Evolutionary conservation across 768 basidiomycete species (phyloP).

Genomic region (Boletus edulis): DNA sequence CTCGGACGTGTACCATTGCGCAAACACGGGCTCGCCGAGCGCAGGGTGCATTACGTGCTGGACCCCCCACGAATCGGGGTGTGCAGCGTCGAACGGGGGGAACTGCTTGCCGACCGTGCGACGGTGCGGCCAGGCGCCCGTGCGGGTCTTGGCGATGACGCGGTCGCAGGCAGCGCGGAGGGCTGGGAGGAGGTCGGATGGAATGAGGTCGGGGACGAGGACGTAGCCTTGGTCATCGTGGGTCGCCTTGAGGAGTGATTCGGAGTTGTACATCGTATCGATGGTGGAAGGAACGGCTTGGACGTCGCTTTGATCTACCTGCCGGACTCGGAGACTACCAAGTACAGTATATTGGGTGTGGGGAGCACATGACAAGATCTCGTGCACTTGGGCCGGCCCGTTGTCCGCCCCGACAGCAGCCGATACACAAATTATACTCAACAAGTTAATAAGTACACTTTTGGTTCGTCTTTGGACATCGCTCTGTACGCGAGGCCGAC

Average conservation of each 20-base stretch:
- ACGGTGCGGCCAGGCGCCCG: slow-evolving; percentile 61
- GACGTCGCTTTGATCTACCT: too few relatives aligned
- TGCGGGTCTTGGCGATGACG: slow-evolving; percentile 51
- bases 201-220: slow-evolving; percentile 55
- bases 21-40: slow-evolving; percentile 57
- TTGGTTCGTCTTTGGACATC: too few relatives aligned
- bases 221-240: slow-evolving; percentile 70
- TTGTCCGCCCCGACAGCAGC: background rate
- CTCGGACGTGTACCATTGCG: slow-evolving; percentile 64
- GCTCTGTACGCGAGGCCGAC: too few relatives aligned
- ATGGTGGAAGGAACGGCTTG: background rate
- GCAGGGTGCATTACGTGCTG: slow-evolving; percentile 83
- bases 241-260: slow-evolving; percentile 36
- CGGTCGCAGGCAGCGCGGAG: slow-evolving; percentile 52
- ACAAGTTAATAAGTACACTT: too few relatives aligned
- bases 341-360: background rate
- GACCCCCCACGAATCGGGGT: slow-evolving; percentile 76
- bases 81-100: slow-evolving; percentile 58
- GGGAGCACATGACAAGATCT: background rate
- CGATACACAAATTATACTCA: background rate
- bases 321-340: too few relatives aligned
- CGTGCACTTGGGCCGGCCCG: background rate
- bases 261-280: background rate
- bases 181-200: slow-evolving; percentile 33
- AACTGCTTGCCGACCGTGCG: slow-evolving; percentile 79